phyloP scores from a whole-genome alignment of 768 basidiomycete genomes.

The Mrakia blollopis region DNA sequence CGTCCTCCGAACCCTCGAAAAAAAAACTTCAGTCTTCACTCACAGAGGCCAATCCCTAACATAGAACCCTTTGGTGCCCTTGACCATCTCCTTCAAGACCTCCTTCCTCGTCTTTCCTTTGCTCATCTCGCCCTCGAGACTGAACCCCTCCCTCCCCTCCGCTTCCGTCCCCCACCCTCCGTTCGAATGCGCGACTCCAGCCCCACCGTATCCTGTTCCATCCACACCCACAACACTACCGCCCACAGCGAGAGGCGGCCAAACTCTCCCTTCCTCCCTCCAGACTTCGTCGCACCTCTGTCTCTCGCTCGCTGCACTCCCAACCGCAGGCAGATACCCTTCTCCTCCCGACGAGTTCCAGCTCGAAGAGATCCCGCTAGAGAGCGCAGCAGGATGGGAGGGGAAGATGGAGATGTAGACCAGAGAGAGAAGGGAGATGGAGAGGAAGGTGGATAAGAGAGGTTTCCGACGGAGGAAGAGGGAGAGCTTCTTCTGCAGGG shows the following conservation, averaged over 20 bases:
- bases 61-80: constrained; percentile 49
- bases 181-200: background rate
- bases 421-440: background rate
- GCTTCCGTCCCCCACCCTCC: constrained; percentile 9
- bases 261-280: constrained; percentile 21
- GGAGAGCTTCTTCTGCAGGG: background rate
- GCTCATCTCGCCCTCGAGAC: constrained; percentile 29
- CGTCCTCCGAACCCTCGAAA: background rate
- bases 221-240: background rate
- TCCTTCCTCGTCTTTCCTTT: constrained; percentile 40
- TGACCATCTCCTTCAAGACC: constrained; percentile 43
- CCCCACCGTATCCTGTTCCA: no score
- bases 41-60: constrained; percentile 46
- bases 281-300: constrained; percentile 30
- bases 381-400: constrained; percentile 12
- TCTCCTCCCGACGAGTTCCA: background rate
- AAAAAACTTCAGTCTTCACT: no score
- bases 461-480: constrained; percentile 22
- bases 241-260: background rate
- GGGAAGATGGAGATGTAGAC: constrained; percentile 18
- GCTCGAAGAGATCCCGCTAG: background rate
- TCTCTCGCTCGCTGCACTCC: constrained; percentile 4
- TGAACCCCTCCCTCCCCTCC: constrained; percentile 15
- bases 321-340: background rate
- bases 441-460: background rate